Percentiles rank a stretch among this genome's conserved stretches.
Evolutionary conservation across 345 rosid species (phyloP).

Genomic region (Eucalyptus melliodora): DNA sequence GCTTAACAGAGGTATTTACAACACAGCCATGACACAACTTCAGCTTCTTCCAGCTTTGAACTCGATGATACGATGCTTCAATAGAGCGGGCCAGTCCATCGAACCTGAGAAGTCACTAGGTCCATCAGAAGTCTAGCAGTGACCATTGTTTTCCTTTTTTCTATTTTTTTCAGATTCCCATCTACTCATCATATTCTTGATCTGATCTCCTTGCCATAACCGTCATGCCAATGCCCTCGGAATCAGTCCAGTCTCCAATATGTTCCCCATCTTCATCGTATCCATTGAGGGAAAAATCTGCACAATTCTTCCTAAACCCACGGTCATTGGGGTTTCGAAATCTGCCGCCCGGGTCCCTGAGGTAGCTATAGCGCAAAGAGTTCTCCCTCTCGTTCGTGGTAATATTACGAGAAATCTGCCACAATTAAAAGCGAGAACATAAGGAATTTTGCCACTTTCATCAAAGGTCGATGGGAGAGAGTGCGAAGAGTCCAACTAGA

Average conservation of each 20-base stretch:
- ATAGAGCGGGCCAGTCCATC: too few relatives aligned
- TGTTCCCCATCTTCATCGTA: constrained; percentile 51
- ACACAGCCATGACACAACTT: too few relatives aligned
- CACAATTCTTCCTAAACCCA: constrained; percentile 64
- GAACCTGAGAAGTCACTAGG: too few relatives aligned
- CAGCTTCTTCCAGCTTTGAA: too few relatives aligned
- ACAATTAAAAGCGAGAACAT: not conserved
- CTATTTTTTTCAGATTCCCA: not conserved
- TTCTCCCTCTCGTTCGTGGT: constrained; percentile 94
- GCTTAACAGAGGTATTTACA: too few relatives aligned
- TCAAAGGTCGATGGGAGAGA: not conserved
- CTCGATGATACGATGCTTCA: too few relatives aligned
- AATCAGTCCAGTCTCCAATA: constrained; percentile 21
- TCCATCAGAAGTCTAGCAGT: too few relatives aligned
- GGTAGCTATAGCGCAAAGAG: constrained; percentile 67
- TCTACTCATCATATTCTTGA: constrained; percentile 11
- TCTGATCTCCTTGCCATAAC: constrained; percentile 41
- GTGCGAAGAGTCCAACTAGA: not conserved
- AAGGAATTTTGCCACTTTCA: not conserved
- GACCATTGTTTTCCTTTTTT: not conserved
- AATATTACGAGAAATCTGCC: constrained; percentile 77
- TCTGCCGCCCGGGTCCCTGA: constrained; percentile 61
- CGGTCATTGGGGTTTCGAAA: constrained; percentile 85
- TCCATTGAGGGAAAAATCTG: constrained; percentile 65
- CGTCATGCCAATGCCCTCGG: constrained; percentile 74